Percentiles rank a stretch among this genome's conserved stretches.
Conservation (phyloP, 129 eudicot species). For the Chrysanthemum lavandulifolium region DNA sequence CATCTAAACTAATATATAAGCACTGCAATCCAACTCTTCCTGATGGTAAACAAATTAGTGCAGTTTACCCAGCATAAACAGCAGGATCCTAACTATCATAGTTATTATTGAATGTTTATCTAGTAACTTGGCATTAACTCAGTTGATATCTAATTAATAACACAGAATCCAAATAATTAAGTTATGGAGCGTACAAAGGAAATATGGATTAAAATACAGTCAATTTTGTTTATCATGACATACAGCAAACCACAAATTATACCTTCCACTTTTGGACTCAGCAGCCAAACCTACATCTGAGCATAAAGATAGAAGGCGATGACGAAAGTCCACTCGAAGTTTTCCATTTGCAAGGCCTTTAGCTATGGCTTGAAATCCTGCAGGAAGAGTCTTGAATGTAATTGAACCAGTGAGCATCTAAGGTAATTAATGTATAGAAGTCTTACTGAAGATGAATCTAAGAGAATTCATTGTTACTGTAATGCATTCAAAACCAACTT, state of each 20-base stretch:
- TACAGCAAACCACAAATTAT: conserved; percentile 18
- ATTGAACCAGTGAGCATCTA: conserved; percentile 83
- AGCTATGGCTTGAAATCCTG: conserved; percentile 90
- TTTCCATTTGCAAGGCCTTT: conserved; percentile 61
- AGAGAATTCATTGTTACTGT: conserved; percentile 7
- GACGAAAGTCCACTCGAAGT: conserved; percentile 87
- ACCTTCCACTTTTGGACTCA: conserved; percentile 97
- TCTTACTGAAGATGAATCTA: conserved; percentile 20
- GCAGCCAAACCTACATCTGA: conserved; percentile 99
- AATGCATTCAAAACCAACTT: conserved; percentile 20
- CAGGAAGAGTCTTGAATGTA: conserved; percentile 94
- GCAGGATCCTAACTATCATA: conserved; percentile 14
- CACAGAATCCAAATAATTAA: background rate
- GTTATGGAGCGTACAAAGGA: background rate
- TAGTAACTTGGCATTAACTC: conserved; percentile 11
- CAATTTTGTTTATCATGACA: conserved; percentile 11
- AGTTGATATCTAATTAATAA: background rate
- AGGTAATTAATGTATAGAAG: conserved; percentile 9
- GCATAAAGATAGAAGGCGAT: conserved; percentile 90
- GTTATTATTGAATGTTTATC: background rate
- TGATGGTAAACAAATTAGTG: conserved; percentile 7
- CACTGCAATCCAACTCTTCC: conserved; percentile 19
- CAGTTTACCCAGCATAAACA: background rate
- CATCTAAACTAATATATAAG: background rate
- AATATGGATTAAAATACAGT: conserved; percentile 6